These are phyloP conservation scores for Polyporus arcularius DNA, from an alignment of 768 basidiomycete genomes.

Conservation along the genomic window DNA sequence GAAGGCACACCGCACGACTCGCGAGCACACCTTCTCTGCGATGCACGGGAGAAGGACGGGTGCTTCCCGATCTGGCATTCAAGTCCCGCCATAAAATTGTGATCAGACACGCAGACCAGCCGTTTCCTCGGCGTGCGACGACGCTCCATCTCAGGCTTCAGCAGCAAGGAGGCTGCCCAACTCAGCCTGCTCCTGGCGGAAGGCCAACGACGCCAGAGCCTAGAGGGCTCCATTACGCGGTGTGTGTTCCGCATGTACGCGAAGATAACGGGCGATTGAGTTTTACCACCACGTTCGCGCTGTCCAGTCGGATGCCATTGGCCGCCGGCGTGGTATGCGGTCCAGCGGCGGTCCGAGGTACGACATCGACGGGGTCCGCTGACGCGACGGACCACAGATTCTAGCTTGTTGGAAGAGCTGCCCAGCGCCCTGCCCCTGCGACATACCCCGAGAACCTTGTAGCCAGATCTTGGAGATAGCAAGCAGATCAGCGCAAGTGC, in stretches of 20 bases:
- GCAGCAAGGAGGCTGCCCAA: background rate
- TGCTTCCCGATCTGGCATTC: constrained; percentile 7
- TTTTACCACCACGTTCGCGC: constrained; percentile 1
- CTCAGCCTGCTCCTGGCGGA: background rate
- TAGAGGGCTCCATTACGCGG: background rate
- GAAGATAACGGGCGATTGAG: constrained; percentile 9
- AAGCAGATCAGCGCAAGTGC: constrained; percentile 1
- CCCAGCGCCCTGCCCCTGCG: too few relatives aligned
- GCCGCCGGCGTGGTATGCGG: background rate
- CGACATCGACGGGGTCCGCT: too few relatives aligned
- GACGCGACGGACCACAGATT: too few relatives aligned
- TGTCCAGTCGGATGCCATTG: background rate
- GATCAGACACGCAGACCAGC: background rate
- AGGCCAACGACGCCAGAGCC: background rate
- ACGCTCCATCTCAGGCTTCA: background rate
- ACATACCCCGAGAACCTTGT: background rate
- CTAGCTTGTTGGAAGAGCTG: too few relatives aligned
- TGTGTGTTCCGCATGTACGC: constrained; percentile 12
- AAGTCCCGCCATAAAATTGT: background rate
- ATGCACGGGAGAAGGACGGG: constrained; percentile 8
- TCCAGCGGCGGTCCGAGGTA: too few relatives aligned
- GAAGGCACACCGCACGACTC: constrained; percentile 8
- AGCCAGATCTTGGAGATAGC: background rate
- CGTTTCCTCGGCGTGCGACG: background rate
- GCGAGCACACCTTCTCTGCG: constrained; percentile 2